A percentile compares a stretch with the other conserved stretches of the same genome.
phyloP scores from a whole-genome alignment of 2,329 filamentous ascomycete genomes.

The Raffaelea deltoideospora region DNA sequence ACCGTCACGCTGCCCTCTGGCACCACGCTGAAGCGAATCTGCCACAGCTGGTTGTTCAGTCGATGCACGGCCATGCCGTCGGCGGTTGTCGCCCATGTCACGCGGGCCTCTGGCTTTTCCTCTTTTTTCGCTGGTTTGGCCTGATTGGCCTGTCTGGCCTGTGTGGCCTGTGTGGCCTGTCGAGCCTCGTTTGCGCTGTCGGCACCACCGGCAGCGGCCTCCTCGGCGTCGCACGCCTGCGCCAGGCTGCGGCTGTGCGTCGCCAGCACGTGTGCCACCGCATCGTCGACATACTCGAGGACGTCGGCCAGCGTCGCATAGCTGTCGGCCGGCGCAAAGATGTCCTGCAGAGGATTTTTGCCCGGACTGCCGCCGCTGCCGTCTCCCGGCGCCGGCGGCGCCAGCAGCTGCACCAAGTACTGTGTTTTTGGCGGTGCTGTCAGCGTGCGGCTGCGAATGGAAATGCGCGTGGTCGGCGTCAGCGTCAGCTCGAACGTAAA shows the following conservation, averaged over 20 bases:
- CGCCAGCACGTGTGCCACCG: constrained; percentile 24
- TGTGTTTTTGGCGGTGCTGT: constrained; percentile 29
- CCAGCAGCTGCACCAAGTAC: constrained; percentile 25
- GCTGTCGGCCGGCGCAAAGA: constrained; percentile 26
- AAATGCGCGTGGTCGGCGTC: constrained; percentile 25
- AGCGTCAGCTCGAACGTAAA: constrained; percentile 29
- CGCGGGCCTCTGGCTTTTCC: background rate
- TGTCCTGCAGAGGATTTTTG: constrained; percentile 18
- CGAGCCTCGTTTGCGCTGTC: too few relatives aligned
- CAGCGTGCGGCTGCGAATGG: constrained; percentile 28
- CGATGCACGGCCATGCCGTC: constrained; percentile 7
- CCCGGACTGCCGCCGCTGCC: constrained; percentile 10
- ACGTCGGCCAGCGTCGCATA: constrained; percentile 30
- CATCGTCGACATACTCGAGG: constrained; percentile 28
- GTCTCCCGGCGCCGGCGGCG: constrained; percentile 10
- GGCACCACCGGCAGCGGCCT: background rate
- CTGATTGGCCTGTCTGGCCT: too few relatives aligned
- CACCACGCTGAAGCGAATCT: constrained; percentile 18
- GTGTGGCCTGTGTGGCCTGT: too few relatives aligned
- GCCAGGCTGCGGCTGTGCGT: constrained; percentile 17
- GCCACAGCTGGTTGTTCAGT: constrained; percentile 11
- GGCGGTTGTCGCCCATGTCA: constrained; percentile 13
- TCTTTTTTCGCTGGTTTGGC: too few relatives aligned
- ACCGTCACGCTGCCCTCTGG: background rate
- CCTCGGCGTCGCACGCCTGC: background rate